Evolutionary conservation across 140 eudicot species (phyloP), one percentile per base, ranked within the genome.

Genomic region (Stevia rebaudiana): DNA sequence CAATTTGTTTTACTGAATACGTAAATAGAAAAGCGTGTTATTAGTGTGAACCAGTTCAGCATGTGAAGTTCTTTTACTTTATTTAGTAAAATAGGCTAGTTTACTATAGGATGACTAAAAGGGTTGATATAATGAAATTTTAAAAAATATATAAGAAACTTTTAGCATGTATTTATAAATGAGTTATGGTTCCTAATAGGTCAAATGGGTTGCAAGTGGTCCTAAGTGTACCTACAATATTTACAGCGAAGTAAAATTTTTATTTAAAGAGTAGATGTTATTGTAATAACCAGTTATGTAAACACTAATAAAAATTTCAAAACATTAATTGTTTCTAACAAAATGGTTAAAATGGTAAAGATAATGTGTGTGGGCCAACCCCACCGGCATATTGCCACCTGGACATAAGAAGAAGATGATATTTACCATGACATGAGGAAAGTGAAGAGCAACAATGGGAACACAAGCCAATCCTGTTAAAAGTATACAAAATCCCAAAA

Each of bases 391-490:
- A 23, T 56, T n/a, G 63, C 42, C 63, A 56, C 42, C 43, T 30
- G n/a, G 44, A 33, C 3, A 8, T 3, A 30, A 7, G 28, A 41
- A 37, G 16, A 58, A 21, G 31, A 13, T 51, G 66, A 51, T 46
- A 71, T 61, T 25, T 85, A 92, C 99, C 99, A 92, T 82, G 68
- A 75, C 94, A 82, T 92, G 95, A 21, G 99, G 81, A 76, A 92
- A 92, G 88, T 92, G 99, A 59, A 92, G 81, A 19, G 88, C 96
- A 60, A 92, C 97, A 47, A 92, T 92, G 11, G 99, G 97, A 13
- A 88, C 54, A 70, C 95, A 85, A 68, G 94, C 94, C 72, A 85
- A 69, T 61, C 97, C 99, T 0, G 83, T 81, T 76, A 88, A 73
- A 55, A 92, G 86, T 41, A 92, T 79, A 76, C 97, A 92, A 74